Evolutionary conservation across 495 filamentous ascomycete species (phyloP).

Genomic region (Aspergillus nidulans): DNA sequence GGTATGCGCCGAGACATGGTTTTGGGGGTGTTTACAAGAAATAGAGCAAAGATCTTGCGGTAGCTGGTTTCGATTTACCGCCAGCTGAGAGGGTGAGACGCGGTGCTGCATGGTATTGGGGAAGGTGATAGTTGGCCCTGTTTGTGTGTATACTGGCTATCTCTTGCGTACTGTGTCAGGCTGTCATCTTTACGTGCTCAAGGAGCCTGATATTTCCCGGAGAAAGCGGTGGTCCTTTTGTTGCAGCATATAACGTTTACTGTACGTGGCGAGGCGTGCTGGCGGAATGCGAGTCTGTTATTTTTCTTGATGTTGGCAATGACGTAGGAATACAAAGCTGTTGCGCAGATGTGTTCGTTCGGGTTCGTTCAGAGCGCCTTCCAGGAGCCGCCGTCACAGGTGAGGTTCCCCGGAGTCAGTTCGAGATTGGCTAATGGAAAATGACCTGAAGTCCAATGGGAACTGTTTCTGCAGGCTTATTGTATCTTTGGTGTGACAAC

Average conservation of each 20-base stretch:
- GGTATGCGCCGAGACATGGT: conserved; percentile 49
- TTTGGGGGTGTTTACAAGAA: conserved; percentile 48
- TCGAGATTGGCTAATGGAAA: conserved; percentile 54
- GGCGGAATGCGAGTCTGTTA: conserved; percentile 47
- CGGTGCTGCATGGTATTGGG: conserved; percentile 42
- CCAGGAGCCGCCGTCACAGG: conserved; percentile 42
- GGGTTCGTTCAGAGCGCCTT: conserved; percentile 40
- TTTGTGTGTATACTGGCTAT: conserved; percentile 24
- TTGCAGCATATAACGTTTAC: conserved; percentile 7
- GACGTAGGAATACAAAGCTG: conserved; percentile 56
- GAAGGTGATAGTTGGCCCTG: conserved; percentile 24
- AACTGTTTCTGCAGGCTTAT: conserved; percentile 7
- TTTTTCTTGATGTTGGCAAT: conserved; percentile 48
- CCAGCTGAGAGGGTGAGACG: conserved; percentile 42
- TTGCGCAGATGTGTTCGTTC: conserved; percentile 52
- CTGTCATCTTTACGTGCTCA: conserved; percentile 1
- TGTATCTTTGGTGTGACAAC: not conserved
- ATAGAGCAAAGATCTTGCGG: conserved; percentile 49
- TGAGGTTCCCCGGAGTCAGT: conserved; percentile 49
- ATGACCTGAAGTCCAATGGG: conserved; percentile 50
- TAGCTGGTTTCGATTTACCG: conserved; percentile 43
- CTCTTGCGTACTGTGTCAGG: conserved; percentile 19
- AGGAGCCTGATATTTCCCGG: conserved; percentile 20
- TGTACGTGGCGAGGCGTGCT: conserved; percentile 16
- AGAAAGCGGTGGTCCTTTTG: conserved; percentile 19